Percentiles rank a stretch among this genome's conserved stretches.
Conservation (phyloP, 768 basidiomycete species). For the Leccinum disarticulatum region DNA sequence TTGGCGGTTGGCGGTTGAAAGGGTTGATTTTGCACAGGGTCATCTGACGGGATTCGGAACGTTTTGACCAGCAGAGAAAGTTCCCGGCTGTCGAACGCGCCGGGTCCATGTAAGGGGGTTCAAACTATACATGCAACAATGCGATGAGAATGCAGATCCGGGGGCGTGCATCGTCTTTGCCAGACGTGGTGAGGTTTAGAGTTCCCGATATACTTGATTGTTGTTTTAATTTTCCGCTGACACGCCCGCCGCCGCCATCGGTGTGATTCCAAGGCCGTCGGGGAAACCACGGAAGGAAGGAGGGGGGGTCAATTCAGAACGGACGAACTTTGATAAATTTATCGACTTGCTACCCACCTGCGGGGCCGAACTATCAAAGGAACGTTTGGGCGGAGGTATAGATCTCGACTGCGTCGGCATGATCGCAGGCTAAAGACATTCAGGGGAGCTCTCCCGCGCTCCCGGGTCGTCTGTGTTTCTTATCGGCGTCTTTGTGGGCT, state of each 20-base stretch:
- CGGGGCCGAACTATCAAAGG: constrained; percentile 7
- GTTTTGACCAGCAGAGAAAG: background rate
- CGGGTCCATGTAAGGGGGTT: background rate
- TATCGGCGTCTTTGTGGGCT: background rate
- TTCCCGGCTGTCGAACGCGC: background rate
- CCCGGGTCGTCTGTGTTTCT: background rate
- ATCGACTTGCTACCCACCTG: background rate
- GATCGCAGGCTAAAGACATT: background rate
- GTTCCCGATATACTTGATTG: background rate
- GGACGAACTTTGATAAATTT: background rate
- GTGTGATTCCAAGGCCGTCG: background rate
- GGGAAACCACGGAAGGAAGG: background rate
- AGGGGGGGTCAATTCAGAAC: background rate
- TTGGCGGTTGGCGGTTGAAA: background rate
- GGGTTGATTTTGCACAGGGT: background rate
- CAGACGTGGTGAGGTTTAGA: background rate
- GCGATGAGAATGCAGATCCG: background rate
- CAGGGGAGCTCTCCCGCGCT: background rate
- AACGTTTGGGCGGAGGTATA: background rate
- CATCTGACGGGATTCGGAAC: background rate
- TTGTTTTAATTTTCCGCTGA: background rate
- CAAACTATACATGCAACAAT: background rate
- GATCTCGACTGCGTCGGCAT: background rate
- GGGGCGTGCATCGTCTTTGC: background rate
- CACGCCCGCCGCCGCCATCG: background rate